These are phyloP conservation scores for Saccharomycopsis sp. DNA, from an alignment of 805 yeast genomes.

Conservation along the genomic window DNA sequence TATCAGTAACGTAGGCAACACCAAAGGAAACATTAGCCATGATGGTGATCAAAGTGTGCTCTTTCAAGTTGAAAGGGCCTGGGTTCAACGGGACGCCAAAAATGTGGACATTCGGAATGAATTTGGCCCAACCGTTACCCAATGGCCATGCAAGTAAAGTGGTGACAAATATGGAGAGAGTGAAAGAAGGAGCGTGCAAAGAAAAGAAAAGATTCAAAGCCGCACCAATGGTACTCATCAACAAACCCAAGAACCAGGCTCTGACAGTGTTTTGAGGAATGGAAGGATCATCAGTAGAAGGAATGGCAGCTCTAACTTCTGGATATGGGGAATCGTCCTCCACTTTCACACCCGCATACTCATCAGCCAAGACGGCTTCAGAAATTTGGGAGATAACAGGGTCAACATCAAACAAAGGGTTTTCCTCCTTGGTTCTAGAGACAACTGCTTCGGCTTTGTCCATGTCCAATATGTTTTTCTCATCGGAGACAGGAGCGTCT, in stretches of 20 bases:
- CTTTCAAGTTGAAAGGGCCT: conserved; percentile 57
- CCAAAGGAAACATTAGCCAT: conserved; percentile 31
- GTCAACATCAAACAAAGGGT: conserved; percentile 12
- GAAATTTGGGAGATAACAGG: conserved; percentile 18
- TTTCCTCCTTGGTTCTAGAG: conserved; percentile 9
- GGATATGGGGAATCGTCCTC: conserved; percentile 40
- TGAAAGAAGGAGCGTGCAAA: conserved; percentile 43
- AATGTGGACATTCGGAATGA: conserved; percentile 37
- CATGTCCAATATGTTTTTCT: conserved; percentile 10
- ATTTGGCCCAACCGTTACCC: conserved; percentile 33
- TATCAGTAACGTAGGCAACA: conserved; percentile 29
- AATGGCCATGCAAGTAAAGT: conserved; percentile 38
- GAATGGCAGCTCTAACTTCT: conserved; percentile 55
- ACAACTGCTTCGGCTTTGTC: conserved; percentile 18
- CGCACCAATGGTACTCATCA: conserved; percentile 44
- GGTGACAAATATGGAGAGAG: conserved; percentile 33
- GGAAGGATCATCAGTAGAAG: conserved; percentile 39
- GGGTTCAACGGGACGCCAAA: conserved; percentile 38
- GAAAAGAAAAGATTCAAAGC: conserved; percentile 48
- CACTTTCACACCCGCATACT: conserved; percentile 31
- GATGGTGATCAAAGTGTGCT: conserved; percentile 53
- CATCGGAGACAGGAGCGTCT: conserved; percentile 8
- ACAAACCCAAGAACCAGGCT: conserved; percentile 29
- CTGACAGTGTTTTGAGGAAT: conserved; percentile 41
- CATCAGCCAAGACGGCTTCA: conserved; percentile 24